Base-by-base conservation (phyloP, 2,329 filamentous ascomycete species). In the Penicillium capsulatum region DNA sequence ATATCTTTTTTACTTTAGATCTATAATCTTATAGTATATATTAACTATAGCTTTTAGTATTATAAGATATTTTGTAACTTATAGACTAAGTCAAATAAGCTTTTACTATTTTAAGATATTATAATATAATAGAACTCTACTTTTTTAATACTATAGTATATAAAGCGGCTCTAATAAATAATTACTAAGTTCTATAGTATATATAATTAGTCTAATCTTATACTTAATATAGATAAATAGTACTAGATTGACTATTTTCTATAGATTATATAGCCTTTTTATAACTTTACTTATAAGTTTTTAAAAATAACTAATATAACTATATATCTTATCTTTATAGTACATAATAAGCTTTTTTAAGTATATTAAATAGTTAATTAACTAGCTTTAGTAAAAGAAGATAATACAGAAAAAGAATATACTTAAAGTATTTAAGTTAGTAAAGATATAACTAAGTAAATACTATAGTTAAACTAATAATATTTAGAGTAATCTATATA, bases 271-370 rank as follows among this genome's bases (percentile, higher is more conserved):
- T n/a, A n/a, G n/a, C n/a, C n/a, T n/a, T n/a, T n/a, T n/a, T n/a
- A n/a, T n/a, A n/a, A n/a, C n/a, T n/a, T n/a, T n/a, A n/a, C n/a
- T 32, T 32, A 32, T 7, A 32, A 32, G 10, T 11, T 16, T 32
- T 32, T 7, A 30, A n/a, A 30, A n/a, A 30, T 30, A 7, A 30
- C n/a, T 30, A 30, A 7, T 30, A n/a, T 7, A n/a, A n/a, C 14
- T 30, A 15, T 7, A 24, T 7, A 24, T 24, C 7, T 24, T 24
- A 24, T 7, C 11, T 7, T 7, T 24, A 24, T 7, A 24, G 22
- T 24, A 24, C 7, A 7, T 24, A 24, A 24, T 24, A 24, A 24
- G 11, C 7, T 7, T 11, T 24, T 7, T 24, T 7, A 24, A 24
- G 22, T 24, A 24, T 32, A 32, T 32, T 16, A 32, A 17, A 4